Base-by-base conservation (phyloP, 345 rosid genomes). In the Aquilaria malaccensis region DNA sequence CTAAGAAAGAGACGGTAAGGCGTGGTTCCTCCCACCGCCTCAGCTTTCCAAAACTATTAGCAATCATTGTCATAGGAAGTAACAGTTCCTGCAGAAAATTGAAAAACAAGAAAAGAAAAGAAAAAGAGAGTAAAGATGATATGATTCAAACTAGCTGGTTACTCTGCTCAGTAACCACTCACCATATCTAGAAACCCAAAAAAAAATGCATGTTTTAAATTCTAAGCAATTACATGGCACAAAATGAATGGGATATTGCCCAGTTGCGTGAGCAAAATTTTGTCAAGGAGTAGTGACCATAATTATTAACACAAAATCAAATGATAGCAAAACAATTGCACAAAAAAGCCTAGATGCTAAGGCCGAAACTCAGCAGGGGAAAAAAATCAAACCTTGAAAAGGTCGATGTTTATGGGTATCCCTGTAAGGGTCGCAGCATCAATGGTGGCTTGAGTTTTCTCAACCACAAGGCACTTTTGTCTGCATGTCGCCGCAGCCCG, bases 381-480 rank as follows among this genome's bases (percentile, higher is more conserved):
- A 32, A 15, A 13, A 10, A 60, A 41, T 31, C 70, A 41, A 60
- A 89, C 98, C 98, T 87, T 93, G 76, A 86, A 84, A 59, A 94
- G 96, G 65, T 89, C 98, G 50, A 93, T 89, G 78, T 93, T 94
- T 78, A 92, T 85, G 14, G 96, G 96, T 67, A 94, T 94, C 66
- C 99, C 99, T 79, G 84, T 66, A 53, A 94, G 74, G 77, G 74
- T 83, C 46, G 99, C 99, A 69, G 99, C 99, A 73, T 89, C 85
- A 55, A 94, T 86, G 30, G 99, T 94, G 50, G 96, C 99, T 77
- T 89, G 99, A 60, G 99, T 87, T 70, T 80, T 87, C 65, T 94
- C 90, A 48, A 85, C 88, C 53, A 79, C 82, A 69, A 70, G 85
- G 33, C 70, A 79, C 71, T 84, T 94, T 63, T 83, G 68, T 75